Base-by-base conservation (phyloP, 2,329 filamentous ascomycete genomes). In the Biscogniauxia sp. region DNA sequence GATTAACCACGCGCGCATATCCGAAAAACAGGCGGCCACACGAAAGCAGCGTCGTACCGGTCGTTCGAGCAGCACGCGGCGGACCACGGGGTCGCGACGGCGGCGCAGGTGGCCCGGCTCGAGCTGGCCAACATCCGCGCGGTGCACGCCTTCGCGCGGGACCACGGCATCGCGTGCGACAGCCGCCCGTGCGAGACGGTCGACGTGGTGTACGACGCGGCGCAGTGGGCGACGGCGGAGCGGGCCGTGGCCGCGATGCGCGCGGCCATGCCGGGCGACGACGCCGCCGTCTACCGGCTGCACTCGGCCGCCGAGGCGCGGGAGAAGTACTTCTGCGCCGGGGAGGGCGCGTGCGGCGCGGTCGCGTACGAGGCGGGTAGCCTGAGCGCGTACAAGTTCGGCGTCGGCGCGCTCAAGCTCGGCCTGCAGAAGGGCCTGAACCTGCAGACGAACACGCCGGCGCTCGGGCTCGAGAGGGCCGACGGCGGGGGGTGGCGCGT, bases 181-280 rank as follows among this genome's bases (percentile, higher is more conserved):
- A 80, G 78, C 55, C 68, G 73, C 45, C 69, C 78, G 9, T 81
- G 83, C 64, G 75, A 79, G 23, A 88, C 86, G 0, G 78, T 86
- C 1, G 85, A 88, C 69, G 74, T 87, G 2, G 75, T 87, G 32
- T 87, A 86, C 68, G 82, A 86, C 60, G 61, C 74, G 19, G 69
- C 60, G 8, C 73, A 79, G 54, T 81, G 79, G 74, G 68, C 70
- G 4, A 58, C 66, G 1, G 78, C 79, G 1, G 67, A 72, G 23
- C 62, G 67, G 17, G 76, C 78, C 3, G 76, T 85, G 17, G 67
- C 72, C 3, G 72, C 77, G 4, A 82, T 86, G 78, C 75, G 73
- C 25, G 72, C 70, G 9, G 74, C 75, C 3, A 75, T 84, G 68
- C 78, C 79, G 0, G 70, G 70, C 2, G 75, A 80, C 19, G 71